Evolutionary conservation across 2,329 filamentous ascomycete species (phyloP).

Genomic region (Hypoxylon sp.): DNA sequence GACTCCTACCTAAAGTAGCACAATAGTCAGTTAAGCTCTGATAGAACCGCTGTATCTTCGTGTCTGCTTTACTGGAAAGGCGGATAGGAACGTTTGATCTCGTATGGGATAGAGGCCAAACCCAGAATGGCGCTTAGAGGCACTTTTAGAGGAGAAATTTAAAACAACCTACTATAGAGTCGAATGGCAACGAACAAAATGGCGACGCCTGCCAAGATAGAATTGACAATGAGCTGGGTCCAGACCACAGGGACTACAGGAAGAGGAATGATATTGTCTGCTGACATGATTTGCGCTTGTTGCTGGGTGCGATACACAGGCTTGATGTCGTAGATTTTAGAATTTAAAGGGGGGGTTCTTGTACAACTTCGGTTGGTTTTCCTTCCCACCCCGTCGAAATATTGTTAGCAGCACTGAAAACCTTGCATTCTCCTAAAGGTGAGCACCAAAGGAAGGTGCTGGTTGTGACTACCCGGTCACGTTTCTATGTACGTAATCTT

Average conservation of each 20-base stretch:
- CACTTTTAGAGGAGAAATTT: neutral
- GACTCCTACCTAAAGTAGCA: neutral
- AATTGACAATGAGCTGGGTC: neutral
- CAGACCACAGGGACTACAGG: conserved; percentile 1
- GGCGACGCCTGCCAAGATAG: neutral
- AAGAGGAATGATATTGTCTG: neutral
- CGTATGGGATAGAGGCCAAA: too few species aligned
- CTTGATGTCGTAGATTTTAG: neutral
- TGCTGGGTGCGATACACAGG: too few species aligned
- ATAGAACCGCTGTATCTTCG: too few species aligned
- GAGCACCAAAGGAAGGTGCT: too few species aligned
- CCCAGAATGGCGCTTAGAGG: neutral
- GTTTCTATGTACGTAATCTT: too few species aligned
- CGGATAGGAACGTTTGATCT: too few species aligned
- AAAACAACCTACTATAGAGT: neutral
- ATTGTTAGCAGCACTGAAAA: neutral
- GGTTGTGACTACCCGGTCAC: too few species aligned
- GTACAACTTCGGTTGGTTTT: too few species aligned
- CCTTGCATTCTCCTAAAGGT: neutral
- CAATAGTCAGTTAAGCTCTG: neutral
- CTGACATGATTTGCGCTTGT: neutral
- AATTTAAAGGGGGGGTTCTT: neutral
- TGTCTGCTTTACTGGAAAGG: too few species aligned
- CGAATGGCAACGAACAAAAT: neutral
- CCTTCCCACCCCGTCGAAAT: too few species aligned